A percentile compares a stretch with the other conserved stretches of the same genome.
Evolutionary conservation across 2,329 filamentous ascomycete species (phyloP).

Genomic region (Ilyonectria robusta): DNA sequence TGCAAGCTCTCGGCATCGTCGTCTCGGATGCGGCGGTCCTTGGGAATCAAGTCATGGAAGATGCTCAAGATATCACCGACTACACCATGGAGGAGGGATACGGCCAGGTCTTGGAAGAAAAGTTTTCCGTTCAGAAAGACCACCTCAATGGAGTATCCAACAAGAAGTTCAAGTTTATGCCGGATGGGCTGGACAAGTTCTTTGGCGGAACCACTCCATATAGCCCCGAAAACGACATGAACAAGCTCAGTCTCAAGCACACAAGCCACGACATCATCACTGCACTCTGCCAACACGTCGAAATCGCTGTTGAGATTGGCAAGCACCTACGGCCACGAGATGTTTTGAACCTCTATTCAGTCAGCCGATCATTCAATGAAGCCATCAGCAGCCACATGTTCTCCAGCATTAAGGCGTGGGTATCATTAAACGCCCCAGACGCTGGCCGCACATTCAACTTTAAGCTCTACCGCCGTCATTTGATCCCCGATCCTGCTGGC

Average conservation of each 20-base stretch:
- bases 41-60: background rate
- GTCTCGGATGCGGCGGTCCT: background rate
- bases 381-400: constrained; percentile 72
- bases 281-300: constrained; percentile 59
- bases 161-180: constrained; percentile 50
- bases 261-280: constrained; percentile 59
- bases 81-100: constrained; percentile 4
- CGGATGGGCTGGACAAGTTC: constrained; percentile 45
- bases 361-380: constrained; percentile 73
- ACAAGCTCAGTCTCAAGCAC: constrained; percentile 40
- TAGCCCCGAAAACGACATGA: constrained; percentile 26
- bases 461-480: constrained; percentile 69
- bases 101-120: constrained; percentile 26
- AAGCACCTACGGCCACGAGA: constrained; percentile 68
- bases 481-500: constrained; percentile 72
- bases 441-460: constrained; percentile 73
- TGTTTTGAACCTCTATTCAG: constrained; percentile 75
- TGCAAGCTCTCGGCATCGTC: background rate
- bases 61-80: background rate
- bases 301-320: constrained; percentile 69
- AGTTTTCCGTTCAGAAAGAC: constrained; percentile 27
- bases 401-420: constrained; percentile 70
- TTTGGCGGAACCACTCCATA: constrained; percentile 52
- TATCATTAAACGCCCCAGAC: constrained; percentile 66
- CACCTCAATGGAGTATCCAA: constrained; percentile 25